These are phyloP conservation scores for Drechslerella stenobrocha DNA, from an alignment of 2,329 filamentous ascomycete species.

Conservation along the genomic window DNA sequence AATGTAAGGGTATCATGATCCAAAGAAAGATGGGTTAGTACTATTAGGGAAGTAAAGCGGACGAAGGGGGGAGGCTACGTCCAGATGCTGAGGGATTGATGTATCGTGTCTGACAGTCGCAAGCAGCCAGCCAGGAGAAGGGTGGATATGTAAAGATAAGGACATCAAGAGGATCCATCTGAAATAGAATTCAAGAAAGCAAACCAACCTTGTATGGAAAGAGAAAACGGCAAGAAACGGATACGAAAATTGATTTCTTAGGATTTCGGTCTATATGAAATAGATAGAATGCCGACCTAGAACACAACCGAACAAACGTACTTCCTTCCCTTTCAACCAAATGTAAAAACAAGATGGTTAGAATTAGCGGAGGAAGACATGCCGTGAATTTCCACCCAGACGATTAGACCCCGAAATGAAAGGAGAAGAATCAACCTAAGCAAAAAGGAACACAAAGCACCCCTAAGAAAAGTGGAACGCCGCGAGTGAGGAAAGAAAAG, in stretches of 20 bases:
- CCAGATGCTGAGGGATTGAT: slow-evolving; percentile 10
- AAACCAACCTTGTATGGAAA: slow-evolving; percentile 13
- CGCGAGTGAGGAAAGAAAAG: slow-evolving; percentile 31
- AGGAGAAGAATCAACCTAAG: slow-evolving; percentile 21
- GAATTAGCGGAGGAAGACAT: slow-evolving; percentile 1
- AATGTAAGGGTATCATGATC: background rate
- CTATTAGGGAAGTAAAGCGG: slow-evolving; percentile 10
- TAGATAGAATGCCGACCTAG: slow-evolving; percentile 39
- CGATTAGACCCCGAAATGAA: slow-evolving; percentile 13
- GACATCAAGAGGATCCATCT: background rate
- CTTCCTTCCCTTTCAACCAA: slow-evolving; percentile 1
- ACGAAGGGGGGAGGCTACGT: slow-evolving; percentile 42
- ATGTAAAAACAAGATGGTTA: background rate
- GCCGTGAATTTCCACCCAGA: background rate
- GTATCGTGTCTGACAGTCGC: slow-evolving; percentile 1
- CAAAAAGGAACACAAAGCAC: slow-evolving; percentile 4
- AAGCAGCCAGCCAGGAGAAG: background rate
- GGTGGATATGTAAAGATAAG: background rate
- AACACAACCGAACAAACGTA: slow-evolving; percentile 25
- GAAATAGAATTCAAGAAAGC: slow-evolving; percentile 1
- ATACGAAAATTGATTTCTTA: slow-evolving; percentile 47
- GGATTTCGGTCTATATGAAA: slow-evolving; percentile 40
- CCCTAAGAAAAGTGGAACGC: slow-evolving; percentile 25
- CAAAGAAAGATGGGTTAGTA: slow-evolving; percentile 19
- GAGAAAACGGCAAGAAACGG: slow-evolving; percentile 15